Percentiles rank a stretch among this genome's conserved stretches.
These are phyloP conservation scores for Gliomastix tumulicola DNA, from an alignment of 2,329 filamentous ascomycete species.

Conservation along the genomic window DNA sequence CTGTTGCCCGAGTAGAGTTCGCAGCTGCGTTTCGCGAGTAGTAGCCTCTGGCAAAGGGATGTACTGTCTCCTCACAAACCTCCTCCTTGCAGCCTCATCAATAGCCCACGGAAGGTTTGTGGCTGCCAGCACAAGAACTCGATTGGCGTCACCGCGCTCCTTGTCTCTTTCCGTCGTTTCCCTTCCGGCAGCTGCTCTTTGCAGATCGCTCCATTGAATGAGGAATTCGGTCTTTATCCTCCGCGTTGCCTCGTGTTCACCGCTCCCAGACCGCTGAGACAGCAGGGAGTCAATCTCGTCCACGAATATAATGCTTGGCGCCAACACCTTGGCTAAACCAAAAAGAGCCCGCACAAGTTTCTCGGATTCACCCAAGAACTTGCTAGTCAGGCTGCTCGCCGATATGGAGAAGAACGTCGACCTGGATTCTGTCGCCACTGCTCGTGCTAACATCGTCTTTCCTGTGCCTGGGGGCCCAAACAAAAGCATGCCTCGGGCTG, in stretches of 20 bases:
- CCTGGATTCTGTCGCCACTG: conserved; percentile 87
- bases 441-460: conserved; percentile 95
- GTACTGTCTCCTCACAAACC: conserved; percentile 91
- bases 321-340: conserved; percentile 76
- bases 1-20: conserved; percentile 76
- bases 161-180: conserved; percentile 62
- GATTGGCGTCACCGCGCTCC: conserved; percentile 71
- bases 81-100: conserved; percentile 83
- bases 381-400: conserved; percentile 87
- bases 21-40: conserved; percentile 73
- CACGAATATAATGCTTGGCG: conserved; percentile 95
- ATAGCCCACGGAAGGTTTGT: conserved; percentile 98
- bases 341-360: conserved; percentile 94
- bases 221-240: conserved; percentile 97
- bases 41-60: conserved; percentile 85
- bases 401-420: conserved; percentile 98
- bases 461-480: conserved; percentile 97
- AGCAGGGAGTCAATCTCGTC: conserved; percentile 96
- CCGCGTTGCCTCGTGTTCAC: conserved; percentile 87
- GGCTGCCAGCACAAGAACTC: conserved; percentile 87
- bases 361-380: conserved; percentile 93
- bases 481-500: conserved; percentile 87
- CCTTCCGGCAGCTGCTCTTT: conserved; percentile 81
- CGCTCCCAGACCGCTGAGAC: conserved; percentile 72
- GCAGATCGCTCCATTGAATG: conserved; percentile 94